phyloP scores from a whole-genome alignment of 305 asterid genomes.

The Plantago coronopus region DNA sequence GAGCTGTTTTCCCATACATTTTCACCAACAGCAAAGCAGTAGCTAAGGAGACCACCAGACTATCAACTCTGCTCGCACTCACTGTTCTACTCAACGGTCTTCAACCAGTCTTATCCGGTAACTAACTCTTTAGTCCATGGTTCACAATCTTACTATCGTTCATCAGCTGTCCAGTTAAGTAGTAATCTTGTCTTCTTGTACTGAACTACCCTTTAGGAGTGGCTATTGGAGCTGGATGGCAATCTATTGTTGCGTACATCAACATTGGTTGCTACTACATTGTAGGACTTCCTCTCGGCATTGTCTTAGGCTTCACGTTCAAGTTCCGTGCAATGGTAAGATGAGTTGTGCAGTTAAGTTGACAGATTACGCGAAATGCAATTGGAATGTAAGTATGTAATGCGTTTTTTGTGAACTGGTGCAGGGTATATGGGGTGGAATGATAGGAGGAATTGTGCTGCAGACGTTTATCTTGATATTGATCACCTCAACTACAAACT shows the following conservation, averaged over 20 bases:
- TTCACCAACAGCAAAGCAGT: slow-evolving; percentile 69
- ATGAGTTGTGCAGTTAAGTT: not conserved
- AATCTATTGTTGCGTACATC: slow-evolving; percentile 57
- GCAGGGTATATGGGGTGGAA: slow-evolving; percentile 89
- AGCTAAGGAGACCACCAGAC: slow-evolving; percentile 55
- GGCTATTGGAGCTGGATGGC: slow-evolving; percentile 94
- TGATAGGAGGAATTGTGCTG: slow-evolving; percentile 65
- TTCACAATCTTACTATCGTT: no score
- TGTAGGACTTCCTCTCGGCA: slow-evolving; percentile 67
- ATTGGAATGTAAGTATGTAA: no score
- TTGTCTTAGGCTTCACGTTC: slow-evolving; percentile 55
- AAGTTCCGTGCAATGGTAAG: slow-evolving; percentile 46
- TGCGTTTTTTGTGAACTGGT: not conserved
- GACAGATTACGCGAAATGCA: no score
- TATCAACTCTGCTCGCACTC: slow-evolving; percentile 50
- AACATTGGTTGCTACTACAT: slow-evolving; percentile 66
- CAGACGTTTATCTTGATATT: slow-evolving; percentile 60
- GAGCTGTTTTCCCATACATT: slow-evolving; percentile 46
- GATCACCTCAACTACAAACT: slow-evolving; percentile 47
- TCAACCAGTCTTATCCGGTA: slow-evolving; percentile 76
- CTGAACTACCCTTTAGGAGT: slow-evolving; percentile 37
- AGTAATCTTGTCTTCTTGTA: not conserved
- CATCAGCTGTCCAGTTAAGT: no score
- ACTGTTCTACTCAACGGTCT: slow-evolving; percentile 62
- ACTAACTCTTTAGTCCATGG: not conserved